Evolutionary conservation across 768 basidiomycete species (phyloP).

Genomic region (Suillus hirtellus): DNA sequence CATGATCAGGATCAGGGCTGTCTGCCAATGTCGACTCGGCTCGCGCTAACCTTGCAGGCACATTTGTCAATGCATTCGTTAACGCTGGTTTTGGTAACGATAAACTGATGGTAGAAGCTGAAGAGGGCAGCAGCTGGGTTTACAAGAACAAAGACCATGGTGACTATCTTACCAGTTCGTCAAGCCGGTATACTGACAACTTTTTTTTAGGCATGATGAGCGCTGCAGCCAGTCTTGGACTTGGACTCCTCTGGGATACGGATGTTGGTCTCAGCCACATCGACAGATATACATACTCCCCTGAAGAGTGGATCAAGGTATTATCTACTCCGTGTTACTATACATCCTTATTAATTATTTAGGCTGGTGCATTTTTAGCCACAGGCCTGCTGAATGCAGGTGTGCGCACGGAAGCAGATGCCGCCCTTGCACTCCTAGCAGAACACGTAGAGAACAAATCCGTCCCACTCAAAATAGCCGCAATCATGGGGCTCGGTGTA

Average conservation of each 20-base stretch:
- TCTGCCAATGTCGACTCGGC: constrained; percentile 89
- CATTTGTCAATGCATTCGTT: constrained; percentile 98
- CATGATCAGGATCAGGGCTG: constrained; percentile 54
- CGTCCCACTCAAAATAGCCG: constrained; percentile 77
- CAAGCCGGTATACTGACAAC: not conserved
- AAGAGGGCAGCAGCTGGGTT: constrained; percentile 97
- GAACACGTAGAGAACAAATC: constrained; percentile 91
- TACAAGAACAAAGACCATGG: constrained; percentile 99
- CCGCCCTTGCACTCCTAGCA: constrained; percentile 84
- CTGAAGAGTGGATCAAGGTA: constrained; percentile 95
- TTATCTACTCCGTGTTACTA: not conserved
- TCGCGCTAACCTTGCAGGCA: constrained; percentile 90
- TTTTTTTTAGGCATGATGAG: constrained; percentile 81
- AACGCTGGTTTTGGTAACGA: constrained; percentile 96
- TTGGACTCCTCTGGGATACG: constrained; percentile 94
- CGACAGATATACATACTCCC: constrained; percentile 96
- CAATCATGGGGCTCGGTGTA: constrained; percentile 90
- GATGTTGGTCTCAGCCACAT: constrained; percentile 92
- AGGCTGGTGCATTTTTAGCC: constrained; percentile 92
- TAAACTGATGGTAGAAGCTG: constrained; percentile 95
- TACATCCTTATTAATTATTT: not conserved
- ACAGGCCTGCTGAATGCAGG: constrained; percentile 90
- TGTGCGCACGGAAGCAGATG: constrained; percentile 90
- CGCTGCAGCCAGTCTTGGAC: constrained; percentile 90
- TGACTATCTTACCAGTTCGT: constrained; percentile 29